Conservation (phyloP, 2,329 filamentous ascomycete species). For the Diaporthe humulicola region DNA sequence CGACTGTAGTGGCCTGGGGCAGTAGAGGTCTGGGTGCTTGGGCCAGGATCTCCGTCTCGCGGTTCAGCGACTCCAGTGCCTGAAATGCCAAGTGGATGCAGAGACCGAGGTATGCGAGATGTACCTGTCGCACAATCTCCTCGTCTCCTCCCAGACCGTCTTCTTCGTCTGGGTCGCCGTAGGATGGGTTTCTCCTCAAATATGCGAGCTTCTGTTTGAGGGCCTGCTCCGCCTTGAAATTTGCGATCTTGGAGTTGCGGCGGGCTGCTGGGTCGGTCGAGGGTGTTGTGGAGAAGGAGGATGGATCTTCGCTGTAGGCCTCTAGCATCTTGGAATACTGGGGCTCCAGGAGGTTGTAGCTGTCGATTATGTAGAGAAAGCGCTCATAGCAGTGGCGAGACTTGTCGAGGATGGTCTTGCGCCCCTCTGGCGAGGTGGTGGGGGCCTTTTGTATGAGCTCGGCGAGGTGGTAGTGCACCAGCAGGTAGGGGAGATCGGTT, state of each 20-base stretch:
- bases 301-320: slow-evolving; percentile 78
- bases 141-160: slow-evolving; percentile 82
- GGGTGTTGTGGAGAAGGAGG: slow-evolving; percentile 79
- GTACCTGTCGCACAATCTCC: slow-evolving; percentile 82
- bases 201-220: slow-evolving; percentile 84
- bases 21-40: slow-evolving; percentile 72
- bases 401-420: slow-evolving; percentile 72
- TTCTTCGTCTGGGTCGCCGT: slow-evolving; percentile 65
- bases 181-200: slow-evolving; percentile 63
- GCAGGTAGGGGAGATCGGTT: slow-evolving; percentile 86
- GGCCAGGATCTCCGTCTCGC: slow-evolving; percentile 86
- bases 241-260: slow-evolving; percentile 86
- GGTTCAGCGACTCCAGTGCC: slow-evolving; percentile 86
- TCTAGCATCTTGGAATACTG: slow-evolving; percentile 78
- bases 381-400: slow-evolving; percentile 81
- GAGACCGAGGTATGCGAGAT: slow-evolving; percentile 81
- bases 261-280: slow-evolving; percentile 72
- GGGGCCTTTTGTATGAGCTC: slow-evolving; percentile 81
- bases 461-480: slow-evolving; percentile 82
- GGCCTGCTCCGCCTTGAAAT: slow-evolving; percentile 88
- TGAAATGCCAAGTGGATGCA: slow-evolving; percentile 86
- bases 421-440: slow-evolving; percentile 64
- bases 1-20: slow-evolving; percentile 59
- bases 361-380: slow-evolving; percentile 82
- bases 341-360: slow-evolving; percentile 78